Evolutionary conservation across 345 rosid species (phyloP).

Genomic region (Viola odorata): DNA sequence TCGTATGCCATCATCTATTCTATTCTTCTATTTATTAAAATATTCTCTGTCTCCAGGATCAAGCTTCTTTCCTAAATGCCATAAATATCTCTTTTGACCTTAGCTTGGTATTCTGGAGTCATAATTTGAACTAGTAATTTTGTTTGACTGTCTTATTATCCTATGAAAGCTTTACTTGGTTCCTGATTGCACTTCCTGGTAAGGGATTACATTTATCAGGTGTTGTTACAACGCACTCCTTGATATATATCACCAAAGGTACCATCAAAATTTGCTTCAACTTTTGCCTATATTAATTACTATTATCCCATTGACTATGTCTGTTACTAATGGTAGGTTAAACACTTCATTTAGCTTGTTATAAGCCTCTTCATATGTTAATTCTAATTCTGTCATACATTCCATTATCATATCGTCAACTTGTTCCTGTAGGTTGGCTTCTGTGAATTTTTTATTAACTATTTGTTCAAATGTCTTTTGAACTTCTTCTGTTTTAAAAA

Average conservation of each 20-base stretch:
- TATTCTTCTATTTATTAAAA: background rate
- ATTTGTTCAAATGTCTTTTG: too few species aligned
- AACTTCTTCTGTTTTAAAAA: too few species aligned
- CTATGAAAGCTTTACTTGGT: background rate
- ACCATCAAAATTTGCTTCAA: background rate
- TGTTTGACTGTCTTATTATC: background rate
- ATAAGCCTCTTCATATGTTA: too few species aligned
- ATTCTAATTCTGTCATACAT: too few species aligned
- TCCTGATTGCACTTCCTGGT: background rate
- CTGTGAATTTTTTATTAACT: too few species aligned
- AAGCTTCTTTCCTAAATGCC: too few species aligned
- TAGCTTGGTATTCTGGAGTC: background rate
- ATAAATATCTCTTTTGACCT: background rate
- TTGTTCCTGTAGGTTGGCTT: too few species aligned
- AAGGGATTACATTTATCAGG: background rate
- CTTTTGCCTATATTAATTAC: too few species aligned
- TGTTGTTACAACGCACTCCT: background rate
- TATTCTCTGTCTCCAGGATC: background rate
- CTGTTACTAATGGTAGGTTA: too few species aligned
- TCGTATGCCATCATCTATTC: background rate
- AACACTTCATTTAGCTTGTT: too few species aligned
- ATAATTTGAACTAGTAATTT: background rate
- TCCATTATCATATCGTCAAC: too few species aligned
- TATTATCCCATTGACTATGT: too few species aligned
- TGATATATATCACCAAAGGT: background rate